Base-by-base conservation (phyloP, 352 stramenopile genomes). In the Globisporangium cederbergense region DNA sequence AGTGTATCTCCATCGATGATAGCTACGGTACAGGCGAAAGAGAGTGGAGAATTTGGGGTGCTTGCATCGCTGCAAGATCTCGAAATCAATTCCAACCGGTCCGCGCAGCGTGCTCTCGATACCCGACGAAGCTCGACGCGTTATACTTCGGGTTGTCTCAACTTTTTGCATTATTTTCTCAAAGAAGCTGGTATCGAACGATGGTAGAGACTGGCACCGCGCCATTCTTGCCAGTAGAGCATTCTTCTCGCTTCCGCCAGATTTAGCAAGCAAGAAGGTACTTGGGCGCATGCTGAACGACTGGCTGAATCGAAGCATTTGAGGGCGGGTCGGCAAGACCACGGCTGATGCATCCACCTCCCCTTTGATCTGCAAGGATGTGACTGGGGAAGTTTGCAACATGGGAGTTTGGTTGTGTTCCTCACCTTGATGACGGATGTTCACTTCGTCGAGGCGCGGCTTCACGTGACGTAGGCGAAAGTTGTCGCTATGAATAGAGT, bases 41-140 rank as follows among this genome's bases (percentile, higher is more conserved):
- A 89, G 62, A 0, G 68, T 56, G 0, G 75, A 77, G 32, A 85
- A 79, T 20, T 89, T 74, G 0, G 77, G 78, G 0, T 74, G 73
- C 34, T 85, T 73, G 22, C 67, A 86, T 0, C 72, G 68, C 50
- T 89, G 78, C 3, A 91, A 63, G 3, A 85, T 74, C 46, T 91
- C 78, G 47, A 88, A 91, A 38, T 85, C 74, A 22, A 91, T 77
- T 3, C 70, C 74, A 4, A 55, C 40, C 4, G 61, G 45, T 0
- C 64, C 60, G 0, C 71, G 65, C n/a, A 76, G 52, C 2, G 64
- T 65, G n/a, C 64, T 71, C 56, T 78, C 69, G 16, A 79, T 75
- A 0, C 66, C 70, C 2, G 43, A 62, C 7, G 64, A 38, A 2
- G 55, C 56, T 18, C 62, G 62, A 13, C 58, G 60, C 3, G 22